Conservation (phyloP, 1,139 yeast species). For the Taphrina betulina region DNA sequence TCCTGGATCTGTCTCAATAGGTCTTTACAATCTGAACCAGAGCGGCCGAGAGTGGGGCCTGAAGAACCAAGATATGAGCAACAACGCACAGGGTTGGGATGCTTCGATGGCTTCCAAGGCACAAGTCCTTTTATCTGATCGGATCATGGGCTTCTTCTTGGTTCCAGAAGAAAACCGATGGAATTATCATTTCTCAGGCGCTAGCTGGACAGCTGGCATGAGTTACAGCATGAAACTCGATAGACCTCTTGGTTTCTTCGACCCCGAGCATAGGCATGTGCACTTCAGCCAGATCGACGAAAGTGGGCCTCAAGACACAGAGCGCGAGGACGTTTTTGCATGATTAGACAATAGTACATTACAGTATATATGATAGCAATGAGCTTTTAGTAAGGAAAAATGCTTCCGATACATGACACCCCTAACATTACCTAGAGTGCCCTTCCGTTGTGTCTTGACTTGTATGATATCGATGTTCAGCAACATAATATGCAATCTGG, state of each 20-base stretch:
- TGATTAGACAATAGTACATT: too few relatives aligned
- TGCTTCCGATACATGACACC: too few relatives aligned
- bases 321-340: conserved; percentile 29
- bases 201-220: conserved; percentile 67
- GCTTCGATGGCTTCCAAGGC: conserved; percentile 60
- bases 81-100: conserved; percentile 40
- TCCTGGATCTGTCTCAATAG: conserved; percentile 79
- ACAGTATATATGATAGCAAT: too few relatives aligned
- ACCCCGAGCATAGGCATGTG: conserved; percentile 81
- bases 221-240: conserved; percentile 70
- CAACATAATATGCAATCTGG: too few relatives aligned
- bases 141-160: conserved; percentile 75
- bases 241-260: conserved; percentile 76
- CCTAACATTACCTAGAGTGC: too few relatives aligned
- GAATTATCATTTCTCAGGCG: conserved; percentile 89
- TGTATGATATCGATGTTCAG: too few relatives aligned
- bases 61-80: conserved; percentile 53
- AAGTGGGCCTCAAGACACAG: conserved; percentile 27
- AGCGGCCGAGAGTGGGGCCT: conserved; percentile 80
- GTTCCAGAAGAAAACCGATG: conserved; percentile 84
- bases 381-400: too few relatives aligned
- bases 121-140: conserved; percentile 73
- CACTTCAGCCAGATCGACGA: conserved; percentile 58
- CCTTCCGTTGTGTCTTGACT: too few relatives aligned
- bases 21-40: conserved; percentile 61